A percentile compares a stretch with the other conserved stretches of the same genome.
phyloP scores from a whole-genome alignment of 2,329 filamentous ascomycete genomes.

The Fusarium xylarioides region DNA sequence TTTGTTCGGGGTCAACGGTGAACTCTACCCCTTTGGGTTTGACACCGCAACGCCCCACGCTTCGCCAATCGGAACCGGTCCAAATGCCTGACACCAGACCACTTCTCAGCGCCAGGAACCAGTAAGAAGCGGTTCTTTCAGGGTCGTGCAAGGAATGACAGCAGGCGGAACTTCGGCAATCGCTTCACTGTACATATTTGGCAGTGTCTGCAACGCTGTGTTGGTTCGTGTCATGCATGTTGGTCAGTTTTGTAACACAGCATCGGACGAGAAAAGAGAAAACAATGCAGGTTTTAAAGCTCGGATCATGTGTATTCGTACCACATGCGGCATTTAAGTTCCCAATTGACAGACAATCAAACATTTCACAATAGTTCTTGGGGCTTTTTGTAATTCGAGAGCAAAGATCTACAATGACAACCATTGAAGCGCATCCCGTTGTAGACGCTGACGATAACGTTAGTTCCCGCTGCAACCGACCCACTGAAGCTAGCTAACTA shows the following conservation, averaged over 20 bases:
- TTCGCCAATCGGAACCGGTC: neutral
- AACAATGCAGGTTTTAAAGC: neutral
- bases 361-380: neutral
- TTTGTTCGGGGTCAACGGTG: neutral
- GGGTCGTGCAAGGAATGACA: too few relatives aligned
- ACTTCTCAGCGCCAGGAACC: neutral
- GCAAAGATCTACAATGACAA: neutral
- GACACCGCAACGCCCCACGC: neutral
- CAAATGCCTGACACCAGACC: neutral
- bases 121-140: neutral
- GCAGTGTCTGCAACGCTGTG: neutral
- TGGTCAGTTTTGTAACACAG: neutral
- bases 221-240: constrained; percentile 1
- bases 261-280: neutral
- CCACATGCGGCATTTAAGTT: constrained; percentile 8
- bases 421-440: constrained; percentile 9
- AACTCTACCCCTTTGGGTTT: neutral
- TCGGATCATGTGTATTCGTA: neutral
- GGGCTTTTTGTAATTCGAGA: neutral
- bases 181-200: neutral
- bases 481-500: neutral
- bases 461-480: neutral
- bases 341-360: neutral
- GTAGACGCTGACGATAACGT: constrained; percentile 10
- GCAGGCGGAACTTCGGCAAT: neutral